Evolutionary conservation across 23 red algal species (phyloP).

Genomic region (Gracilaria caudata): DNA sequence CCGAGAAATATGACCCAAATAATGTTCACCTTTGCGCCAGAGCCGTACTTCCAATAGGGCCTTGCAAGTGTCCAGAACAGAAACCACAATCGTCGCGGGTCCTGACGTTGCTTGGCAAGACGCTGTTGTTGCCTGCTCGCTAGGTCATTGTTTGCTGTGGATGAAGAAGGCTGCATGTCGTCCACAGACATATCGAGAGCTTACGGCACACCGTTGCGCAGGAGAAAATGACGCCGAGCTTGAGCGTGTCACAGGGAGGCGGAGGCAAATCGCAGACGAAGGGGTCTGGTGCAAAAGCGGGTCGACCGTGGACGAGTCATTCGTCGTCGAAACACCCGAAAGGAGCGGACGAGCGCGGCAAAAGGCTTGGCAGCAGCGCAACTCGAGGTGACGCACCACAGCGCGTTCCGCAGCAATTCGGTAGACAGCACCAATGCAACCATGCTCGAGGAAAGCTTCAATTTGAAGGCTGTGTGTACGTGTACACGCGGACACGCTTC

Average conservation of each 20-base stretch:
- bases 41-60: conserved; percentile 83
- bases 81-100: conserved; percentile 71
- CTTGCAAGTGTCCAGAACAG: conserved; percentile 84
- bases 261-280: background rate
- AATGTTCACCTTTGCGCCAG: conserved; percentile 62
- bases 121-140: background rate
- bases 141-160: background rate
- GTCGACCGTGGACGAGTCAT: background rate
- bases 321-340: background rate
- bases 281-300: background rate
- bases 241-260: background rate
- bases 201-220: background rate
- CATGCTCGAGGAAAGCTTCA: too few relatives aligned
- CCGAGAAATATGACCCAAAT: conserved; percentile 80
- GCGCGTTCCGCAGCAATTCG: too few relatives aligned
- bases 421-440: too few relatives aligned
- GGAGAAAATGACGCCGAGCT: background rate
- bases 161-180: conserved; percentile 11
- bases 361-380: too few relatives aligned
- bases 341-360: too few relatives aligned
- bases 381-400: too few relatives aligned
- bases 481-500: too few relatives aligned
- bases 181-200: background rate
- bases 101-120: conserved; percentile 60
- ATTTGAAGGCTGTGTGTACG: too few relatives aligned